A percentile compares a stretch with the other conserved stretches of the same genome.
Conservation (phyloP, 2,329 filamentous ascomycete genomes). For the Neoarthrinium moseri region DNA sequence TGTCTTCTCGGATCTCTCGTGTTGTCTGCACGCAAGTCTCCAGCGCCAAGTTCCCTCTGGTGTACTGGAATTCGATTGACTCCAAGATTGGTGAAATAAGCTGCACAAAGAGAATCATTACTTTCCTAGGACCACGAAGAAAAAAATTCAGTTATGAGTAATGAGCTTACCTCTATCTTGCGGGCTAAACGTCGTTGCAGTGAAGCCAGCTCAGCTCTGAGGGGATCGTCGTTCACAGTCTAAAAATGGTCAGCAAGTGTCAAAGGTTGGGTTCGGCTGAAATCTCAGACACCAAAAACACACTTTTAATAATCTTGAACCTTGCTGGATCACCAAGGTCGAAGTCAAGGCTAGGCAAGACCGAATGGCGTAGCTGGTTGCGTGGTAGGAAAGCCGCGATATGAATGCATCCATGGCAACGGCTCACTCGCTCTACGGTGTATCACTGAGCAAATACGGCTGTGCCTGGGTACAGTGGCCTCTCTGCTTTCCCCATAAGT, state of each 20-base stretch:
- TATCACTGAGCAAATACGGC: too few species aligned
- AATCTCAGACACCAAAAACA: too few species aligned
- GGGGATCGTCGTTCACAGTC: slow-evolving; percentile 69
- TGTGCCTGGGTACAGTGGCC: too few species aligned
- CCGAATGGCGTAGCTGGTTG: slow-evolving; percentile 88
- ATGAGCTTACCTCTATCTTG: slow-evolving; percentile 81
- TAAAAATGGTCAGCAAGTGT: slow-evolving; percentile 7
- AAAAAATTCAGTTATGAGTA: slow-evolving; percentile 5
- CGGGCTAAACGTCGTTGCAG: slow-evolving; percentile 75
- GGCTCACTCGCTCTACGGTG: too few species aligned
- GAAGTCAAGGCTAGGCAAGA: slow-evolving; percentile 85
- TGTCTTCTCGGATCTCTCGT: slow-evolving; percentile 79
- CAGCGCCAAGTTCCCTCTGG: slow-evolving; percentile 57
- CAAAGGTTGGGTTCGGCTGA: slow-evolving; percentile 3
- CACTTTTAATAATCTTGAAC: slow-evolving; percentile 68
- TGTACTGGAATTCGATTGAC: slow-evolving; percentile 40
- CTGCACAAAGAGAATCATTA: slow-evolving; percentile 17
- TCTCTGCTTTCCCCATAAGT: too few species aligned
- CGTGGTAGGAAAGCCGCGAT: slow-evolving; percentile 59
- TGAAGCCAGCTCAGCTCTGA: slow-evolving; percentile 64
- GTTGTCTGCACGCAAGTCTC: slow-evolving; percentile 84
- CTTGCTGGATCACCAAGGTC: slow-evolving; percentile 80
- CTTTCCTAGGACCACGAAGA: too few species aligned
- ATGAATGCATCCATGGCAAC: slow-evolving; percentile 68
- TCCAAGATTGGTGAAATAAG: slow-evolving; percentile 30